Percentiles rank a stretch among this genome's conserved stretches.
Conservation (phyloP, 108 stramenopile species). For the Schizochytrium sp. region DNA sequence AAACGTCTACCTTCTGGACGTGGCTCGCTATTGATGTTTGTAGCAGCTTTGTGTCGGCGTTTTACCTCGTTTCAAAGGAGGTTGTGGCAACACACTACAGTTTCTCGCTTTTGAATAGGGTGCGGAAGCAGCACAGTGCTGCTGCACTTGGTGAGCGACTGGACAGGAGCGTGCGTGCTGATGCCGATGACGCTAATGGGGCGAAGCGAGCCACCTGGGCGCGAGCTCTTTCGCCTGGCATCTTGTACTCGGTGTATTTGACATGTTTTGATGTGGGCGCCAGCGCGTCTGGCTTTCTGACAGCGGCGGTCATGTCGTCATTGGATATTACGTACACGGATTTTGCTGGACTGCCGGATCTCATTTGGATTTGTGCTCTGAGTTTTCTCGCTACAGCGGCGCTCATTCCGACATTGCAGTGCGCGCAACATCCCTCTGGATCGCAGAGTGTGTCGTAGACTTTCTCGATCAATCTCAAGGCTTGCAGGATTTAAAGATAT, state of each 20-base stretch:
- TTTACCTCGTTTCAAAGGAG: neutral
- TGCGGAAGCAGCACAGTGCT: neutral
- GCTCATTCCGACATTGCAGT: neutral
- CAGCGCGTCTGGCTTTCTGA: neutral
- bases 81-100: neutral
- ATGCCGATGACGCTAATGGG: neutral
- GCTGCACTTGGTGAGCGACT: neutral
- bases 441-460: neutral
- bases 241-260: neutral
- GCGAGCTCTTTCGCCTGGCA: neutral
- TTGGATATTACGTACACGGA: neutral
- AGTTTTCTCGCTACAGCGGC: neutral
- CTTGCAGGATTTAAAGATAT: no score
- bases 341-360: neutral
- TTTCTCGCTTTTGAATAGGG: neutral
- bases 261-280: slow-evolving; percentile 1
- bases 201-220: neutral
- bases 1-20: neutral
- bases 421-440: neutral
- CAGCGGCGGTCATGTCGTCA: neutral
- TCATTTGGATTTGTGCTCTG: neutral
- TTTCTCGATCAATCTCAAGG: neutral
- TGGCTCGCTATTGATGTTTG: neutral
- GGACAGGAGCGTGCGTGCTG: neutral
- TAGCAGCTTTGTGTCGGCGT: neutral